Evolutionary conservation across 1,139 yeast species (phyloP), one percentile per base, ranked within the genome.

Genomic region (Ogataea hybrid): DNA sequence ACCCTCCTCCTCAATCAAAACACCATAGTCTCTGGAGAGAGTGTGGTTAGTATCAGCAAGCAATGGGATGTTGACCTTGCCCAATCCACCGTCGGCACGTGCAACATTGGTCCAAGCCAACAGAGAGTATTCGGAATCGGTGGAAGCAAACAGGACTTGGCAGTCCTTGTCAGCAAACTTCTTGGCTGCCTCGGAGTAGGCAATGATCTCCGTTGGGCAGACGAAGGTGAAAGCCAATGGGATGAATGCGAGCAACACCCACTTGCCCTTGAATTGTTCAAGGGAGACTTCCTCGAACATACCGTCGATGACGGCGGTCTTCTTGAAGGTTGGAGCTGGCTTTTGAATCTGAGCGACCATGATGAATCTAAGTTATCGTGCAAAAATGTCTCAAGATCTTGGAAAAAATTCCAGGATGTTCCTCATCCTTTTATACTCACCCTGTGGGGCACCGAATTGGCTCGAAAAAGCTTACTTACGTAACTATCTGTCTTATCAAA

Each of bases 191-290:
- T 90, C 96, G 52, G 96, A 86, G 84, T 88, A 92, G 61, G 97
- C 97, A 71, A 92, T 83, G 75, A 90, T 89, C 77, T 90, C 97
- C 56, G 97, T 92, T 68, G 97, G 98, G 74, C 98, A 92, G 55
- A 92, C 97, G 61, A 92, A 92, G 53, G 98, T 92, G 89, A 92
- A 92, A 44, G 97, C 97, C 79, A 90, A 77, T 71, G 98, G 98
- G 69, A 92, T 84, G 76, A 92, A 92, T 54, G 95, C 97, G 63
- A 92, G 78, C 56, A 92, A 73, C 54, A 92, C 96, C 96, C 97
- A 92, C 74, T 92, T 87, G 65, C 97, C 97, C 77, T 84, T 83
- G 85, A 84, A 90, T 74, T 87, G 86, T 63, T 89, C 97, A 61
- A 92, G 81, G 48, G 96, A 77, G 61, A 92, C 78, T 66, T 90